These are phyloP conservation scores for Filobasidium floriforme DNA, from an alignment of 768 basidiomycete genomes.

Conservation along the genomic window DNA sequence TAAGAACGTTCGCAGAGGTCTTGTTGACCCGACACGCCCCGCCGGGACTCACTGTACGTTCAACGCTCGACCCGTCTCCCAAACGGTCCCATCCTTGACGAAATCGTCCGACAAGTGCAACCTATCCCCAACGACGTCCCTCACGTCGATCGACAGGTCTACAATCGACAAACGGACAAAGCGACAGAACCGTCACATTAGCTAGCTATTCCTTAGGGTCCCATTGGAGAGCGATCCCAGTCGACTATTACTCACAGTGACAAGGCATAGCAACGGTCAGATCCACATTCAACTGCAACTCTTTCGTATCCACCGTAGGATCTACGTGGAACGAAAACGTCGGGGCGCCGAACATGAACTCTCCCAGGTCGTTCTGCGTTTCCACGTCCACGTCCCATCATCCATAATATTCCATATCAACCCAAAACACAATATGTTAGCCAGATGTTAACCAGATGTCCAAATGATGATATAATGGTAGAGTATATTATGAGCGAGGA, in stretches of 20 bases:
- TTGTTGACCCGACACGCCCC: not conserved
- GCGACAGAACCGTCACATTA: not conserved
- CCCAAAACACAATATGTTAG: not conserved
- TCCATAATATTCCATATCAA: constrained; percentile 1
- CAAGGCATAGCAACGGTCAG: constrained; percentile 89
- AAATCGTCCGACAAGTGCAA: constrained; percentile 72
- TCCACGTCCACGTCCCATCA: not conserved
- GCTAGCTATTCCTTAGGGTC: constrained; percentile 9
- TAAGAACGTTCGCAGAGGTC: too few relatives aligned
- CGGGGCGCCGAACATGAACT: constrained; percentile 90
- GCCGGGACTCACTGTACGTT: not conserved
- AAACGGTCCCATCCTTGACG: constrained; percentile 74
- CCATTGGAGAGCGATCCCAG: too few relatives aligned
- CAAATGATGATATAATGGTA: not conserved
- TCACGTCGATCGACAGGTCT: constrained; percentile 80
- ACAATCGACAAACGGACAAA: not conserved
- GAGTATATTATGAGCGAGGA: not conserved
- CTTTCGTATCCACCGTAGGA: constrained; percentile 51
- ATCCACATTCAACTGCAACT: constrained; percentile 82
- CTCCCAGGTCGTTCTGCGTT: constrained; percentile 65
- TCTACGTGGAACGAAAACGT: constrained; percentile 86
- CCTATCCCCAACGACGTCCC: constrained; percentile 90
- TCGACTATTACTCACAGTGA: constrained; percentile 57
- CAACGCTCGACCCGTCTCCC: constrained; percentile 69
- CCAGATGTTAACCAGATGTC: not conserved